These are phyloP conservation scores for Suillus weaverae DNA, from an alignment of 768 basidiomycete genomes.

Conservation along the genomic window DNA sequence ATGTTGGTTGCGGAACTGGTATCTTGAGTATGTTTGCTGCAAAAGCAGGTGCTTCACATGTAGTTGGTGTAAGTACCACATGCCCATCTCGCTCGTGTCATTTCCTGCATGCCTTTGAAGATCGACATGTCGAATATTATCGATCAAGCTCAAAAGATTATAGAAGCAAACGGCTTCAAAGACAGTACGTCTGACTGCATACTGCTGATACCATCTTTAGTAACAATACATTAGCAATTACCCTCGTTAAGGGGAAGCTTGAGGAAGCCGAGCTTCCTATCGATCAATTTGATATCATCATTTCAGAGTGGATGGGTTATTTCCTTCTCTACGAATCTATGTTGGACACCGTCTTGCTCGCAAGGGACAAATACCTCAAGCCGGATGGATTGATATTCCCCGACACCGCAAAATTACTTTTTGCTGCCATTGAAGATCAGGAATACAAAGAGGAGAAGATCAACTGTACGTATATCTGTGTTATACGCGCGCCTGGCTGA, in stretches of 20 bases:
- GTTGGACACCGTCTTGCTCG: slow-evolving; percentile 97
- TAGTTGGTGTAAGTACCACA: slow-evolving; percentile 73
- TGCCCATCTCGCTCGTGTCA: slow-evolving; percentile 6
- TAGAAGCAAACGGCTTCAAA: slow-evolving; percentile 94
- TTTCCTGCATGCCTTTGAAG: slow-evolving; percentile 39
- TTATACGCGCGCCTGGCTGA: background rate
- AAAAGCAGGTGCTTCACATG: slow-evolving; percentile 90
- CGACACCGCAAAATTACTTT: slow-evolving; percentile 86
- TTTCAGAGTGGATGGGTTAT: slow-evolving; percentile 99
- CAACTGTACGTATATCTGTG: slow-evolving; percentile 62
- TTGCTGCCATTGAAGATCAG: slow-evolving; percentile 98
- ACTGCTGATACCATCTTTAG: slow-evolving; percentile 3
- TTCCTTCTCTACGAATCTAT: slow-evolving; percentile 99
- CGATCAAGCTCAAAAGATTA: slow-evolving; percentile 97
- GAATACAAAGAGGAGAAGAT: slow-evolving; percentile 99
- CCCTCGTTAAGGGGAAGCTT: slow-evolving; percentile 96
- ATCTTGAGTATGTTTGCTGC: slow-evolving; percentile 98
- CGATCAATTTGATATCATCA: slow-evolving; percentile 94
- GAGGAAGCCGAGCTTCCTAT: slow-evolving; percentile 90
- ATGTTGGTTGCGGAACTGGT: slow-evolving; percentile 98
- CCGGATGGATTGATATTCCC: slow-evolving; percentile 93
- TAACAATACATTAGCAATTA: slow-evolving; percentile 62
- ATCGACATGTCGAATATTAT: slow-evolving; percentile 99
- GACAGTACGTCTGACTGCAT: slow-evolving; percentile 64
- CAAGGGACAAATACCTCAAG: slow-evolving; percentile 95